A percentile compares a stretch with the other conserved stretches of the same genome.
phyloP scores from a whole-genome alignment of 805 yeast species.

The Barnettozyma vustinii region DNA sequence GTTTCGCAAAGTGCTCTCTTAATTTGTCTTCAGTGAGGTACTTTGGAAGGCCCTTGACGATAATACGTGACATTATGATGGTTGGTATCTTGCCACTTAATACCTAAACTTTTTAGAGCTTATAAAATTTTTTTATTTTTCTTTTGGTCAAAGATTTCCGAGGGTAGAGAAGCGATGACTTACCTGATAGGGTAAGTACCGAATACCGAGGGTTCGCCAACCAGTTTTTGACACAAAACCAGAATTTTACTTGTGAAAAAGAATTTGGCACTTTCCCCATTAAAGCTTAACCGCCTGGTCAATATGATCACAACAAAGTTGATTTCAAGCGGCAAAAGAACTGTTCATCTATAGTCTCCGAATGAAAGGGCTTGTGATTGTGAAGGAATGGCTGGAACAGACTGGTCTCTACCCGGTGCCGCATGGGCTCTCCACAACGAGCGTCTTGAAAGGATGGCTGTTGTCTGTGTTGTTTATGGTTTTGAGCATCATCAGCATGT shows the following conservation, averaged over 20 bases:
- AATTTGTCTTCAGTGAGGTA: constrained; percentile 72
- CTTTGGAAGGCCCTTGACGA: constrained; percentile 83
- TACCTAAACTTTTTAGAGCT: background rate
- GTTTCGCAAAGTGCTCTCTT: constrained; percentile 52
- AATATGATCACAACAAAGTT: background rate
- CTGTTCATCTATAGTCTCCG: background rate
- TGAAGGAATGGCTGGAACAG: constrained; percentile 15
- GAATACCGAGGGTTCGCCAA: background rate
- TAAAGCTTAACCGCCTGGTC: background rate
- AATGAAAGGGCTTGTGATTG: background rate
- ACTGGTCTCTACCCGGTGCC: constrained; percentile 22
- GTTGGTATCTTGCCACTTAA: no score
- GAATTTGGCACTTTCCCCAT: no score
- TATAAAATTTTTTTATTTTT: background rate
- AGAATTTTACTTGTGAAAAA: no score
- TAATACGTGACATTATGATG: constrained; percentile 68
- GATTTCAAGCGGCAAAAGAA: background rate
- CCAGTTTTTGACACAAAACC: constrained; percentile 5
- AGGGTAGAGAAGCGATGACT: background rate
- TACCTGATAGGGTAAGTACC: background rate
- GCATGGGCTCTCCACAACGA: constrained; percentile 10
- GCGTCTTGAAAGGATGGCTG: constrained; percentile 19
- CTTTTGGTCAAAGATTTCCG: constrained; percentile 2
- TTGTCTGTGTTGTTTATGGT: constrained; percentile 9
- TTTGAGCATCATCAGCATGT: constrained; percentile 6